Evolutionary conservation across 495 filamentous ascomycete species (phyloP).

Genomic region (Xylaria scruposa): DNA sequence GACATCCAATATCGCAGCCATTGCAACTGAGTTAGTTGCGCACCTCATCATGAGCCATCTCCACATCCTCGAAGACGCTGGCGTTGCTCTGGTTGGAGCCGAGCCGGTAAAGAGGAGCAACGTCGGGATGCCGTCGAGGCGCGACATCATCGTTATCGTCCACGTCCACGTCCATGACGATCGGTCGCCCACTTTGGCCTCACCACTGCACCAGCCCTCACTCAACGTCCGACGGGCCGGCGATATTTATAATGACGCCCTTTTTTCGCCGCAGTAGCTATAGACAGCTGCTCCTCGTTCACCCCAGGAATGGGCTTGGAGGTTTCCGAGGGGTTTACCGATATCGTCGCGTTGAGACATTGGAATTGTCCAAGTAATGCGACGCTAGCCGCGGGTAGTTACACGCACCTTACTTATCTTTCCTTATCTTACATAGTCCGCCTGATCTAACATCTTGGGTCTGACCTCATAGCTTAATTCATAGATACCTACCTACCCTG

Average conservation of each 20-base stretch:
- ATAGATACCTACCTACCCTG: too few relatives aligned
- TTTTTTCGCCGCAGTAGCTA: background rate
- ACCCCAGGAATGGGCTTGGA: background rate
- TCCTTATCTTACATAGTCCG: background rate
- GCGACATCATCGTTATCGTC: constrained; percentile 36
- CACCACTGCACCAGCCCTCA: constrained; percentile 17
- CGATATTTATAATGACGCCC: background rate
- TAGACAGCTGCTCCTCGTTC: background rate
- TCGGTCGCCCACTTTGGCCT: background rate
- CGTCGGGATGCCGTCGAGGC: constrained; percentile 44
- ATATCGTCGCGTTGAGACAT: constrained; percentile 6
- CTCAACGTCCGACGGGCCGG: constrained; percentile 5
- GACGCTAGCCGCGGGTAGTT: constrained; percentile 14
- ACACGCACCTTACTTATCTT: background rate
- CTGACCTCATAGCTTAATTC: constrained; percentile 17
- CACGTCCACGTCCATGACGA: constrained; percentile 49
- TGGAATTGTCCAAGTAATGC: constrained; percentile 11
- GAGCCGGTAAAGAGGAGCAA: constrained; percentile 59
- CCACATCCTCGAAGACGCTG: constrained; percentile 92
- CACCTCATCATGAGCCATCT: constrained; percentile 97
- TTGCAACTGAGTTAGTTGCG: constrained; percentile 28
- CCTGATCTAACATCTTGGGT: background rate
- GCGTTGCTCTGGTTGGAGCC: constrained; percentile 80
- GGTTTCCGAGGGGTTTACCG: constrained; percentile 15
- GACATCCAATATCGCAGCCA: background rate